These are phyloP conservation scores for Batkoa obscura DNA, from an alignment of 371 early-diverging fungal genomes.

Conservation along the genomic window DNA sequence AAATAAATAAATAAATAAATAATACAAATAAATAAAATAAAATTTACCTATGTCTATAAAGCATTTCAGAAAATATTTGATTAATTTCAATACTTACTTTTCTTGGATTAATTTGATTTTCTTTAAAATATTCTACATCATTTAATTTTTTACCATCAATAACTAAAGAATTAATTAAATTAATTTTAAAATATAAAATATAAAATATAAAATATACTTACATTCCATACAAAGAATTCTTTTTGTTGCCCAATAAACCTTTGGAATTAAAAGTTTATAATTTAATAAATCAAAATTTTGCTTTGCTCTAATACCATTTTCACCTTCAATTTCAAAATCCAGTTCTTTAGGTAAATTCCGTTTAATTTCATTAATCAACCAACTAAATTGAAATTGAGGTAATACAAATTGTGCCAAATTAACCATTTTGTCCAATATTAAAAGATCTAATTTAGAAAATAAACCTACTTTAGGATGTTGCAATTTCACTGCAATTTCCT, in stretches of 20 bases:
- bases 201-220: background rate
- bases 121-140: slow-evolving; percentile 40
- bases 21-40: background rate
- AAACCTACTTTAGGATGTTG: slow-evolving; percentile 68
- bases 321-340: slow-evolving; percentile 61
- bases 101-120: slow-evolving; percentile 43
- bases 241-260: slow-evolving; percentile 20
- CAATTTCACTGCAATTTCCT: slow-evolving; percentile 74
- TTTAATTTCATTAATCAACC: slow-evolving; percentile 80
- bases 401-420: slow-evolving; percentile 41
- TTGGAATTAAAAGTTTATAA: slow-evolving; percentile 16
- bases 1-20: background rate
- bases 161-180: too few species aligned
- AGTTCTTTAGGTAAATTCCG: slow-evolving; percentile 67
- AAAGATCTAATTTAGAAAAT: slow-evolving; percentile 60
- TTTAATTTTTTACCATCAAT: slow-evolving; percentile 57
- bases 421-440: slow-evolving; percentile 41
- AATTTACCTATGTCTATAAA: slow-evolving; percentile 55
- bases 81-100: slow-evolving; percentile 54
- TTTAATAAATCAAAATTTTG: slow-evolving; percentile 30
- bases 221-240: slow-evolving; percentile 28
- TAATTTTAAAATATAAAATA: background rate
- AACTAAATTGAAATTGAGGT: slow-evolving; percentile 74
- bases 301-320: slow-evolving; percentile 40
- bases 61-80: slow-evolving; percentile 71